phyloP scores from a whole-genome alignment of 179 eudicot species.

The Patellifolia procumbens region DNA sequence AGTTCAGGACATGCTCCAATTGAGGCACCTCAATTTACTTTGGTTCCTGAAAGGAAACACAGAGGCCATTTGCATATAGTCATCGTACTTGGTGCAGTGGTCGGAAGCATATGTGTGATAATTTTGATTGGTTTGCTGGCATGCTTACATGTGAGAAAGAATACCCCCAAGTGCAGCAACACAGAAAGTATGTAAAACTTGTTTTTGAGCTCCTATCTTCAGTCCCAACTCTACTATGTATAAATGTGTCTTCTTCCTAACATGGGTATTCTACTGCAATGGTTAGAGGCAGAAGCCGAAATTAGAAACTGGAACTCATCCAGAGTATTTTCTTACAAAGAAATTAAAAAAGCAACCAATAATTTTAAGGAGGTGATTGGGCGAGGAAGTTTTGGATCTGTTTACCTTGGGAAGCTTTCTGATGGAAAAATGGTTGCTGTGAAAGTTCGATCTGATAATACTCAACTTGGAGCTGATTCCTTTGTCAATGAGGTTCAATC shows the following conservation, averaged over 20 bases:
- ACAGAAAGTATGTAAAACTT: conserved; percentile 36
- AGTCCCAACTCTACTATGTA: not conserved
- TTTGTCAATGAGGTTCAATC: conserved; percentile 66
- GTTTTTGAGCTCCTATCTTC: conserved; percentile 6
- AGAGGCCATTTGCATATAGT: conserved; percentile 38
- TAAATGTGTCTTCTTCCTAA: conserved; percentile 6
- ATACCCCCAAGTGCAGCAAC: conserved; percentile 26
- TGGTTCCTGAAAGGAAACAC: conserved; percentile 49
- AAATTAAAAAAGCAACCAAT: conserved; percentile 68
- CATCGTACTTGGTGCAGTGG: conserved; percentile 46
- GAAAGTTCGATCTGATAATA: conserved; percentile 65
- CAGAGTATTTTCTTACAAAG: conserved; percentile 59
- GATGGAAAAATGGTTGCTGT: conserved; percentile 69
- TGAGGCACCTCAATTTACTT: conserved; percentile 60
- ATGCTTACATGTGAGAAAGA: conserved; percentile 46
- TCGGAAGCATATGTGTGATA: conserved; percentile 39
- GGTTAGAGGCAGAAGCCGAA: conserved; percentile 42
- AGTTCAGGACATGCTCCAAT: conserved; percentile 42
- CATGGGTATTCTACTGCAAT: conserved; percentile 5
- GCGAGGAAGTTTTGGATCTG: conserved; percentile 80
- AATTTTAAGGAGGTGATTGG: conserved; percentile 71
- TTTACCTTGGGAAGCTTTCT: conserved; percentile 64
- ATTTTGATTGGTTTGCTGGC: conserved; percentile 31
- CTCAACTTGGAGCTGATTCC: conserved; percentile 69
- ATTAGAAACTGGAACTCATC: conserved; percentile 57